A percentile compares a stretch with the other conserved stretches of the same genome.
Evolutionary conservation across 495 filamentous ascomycete species (phyloP).

Genomic region (Podospora pseudopauciseta): DNA sequence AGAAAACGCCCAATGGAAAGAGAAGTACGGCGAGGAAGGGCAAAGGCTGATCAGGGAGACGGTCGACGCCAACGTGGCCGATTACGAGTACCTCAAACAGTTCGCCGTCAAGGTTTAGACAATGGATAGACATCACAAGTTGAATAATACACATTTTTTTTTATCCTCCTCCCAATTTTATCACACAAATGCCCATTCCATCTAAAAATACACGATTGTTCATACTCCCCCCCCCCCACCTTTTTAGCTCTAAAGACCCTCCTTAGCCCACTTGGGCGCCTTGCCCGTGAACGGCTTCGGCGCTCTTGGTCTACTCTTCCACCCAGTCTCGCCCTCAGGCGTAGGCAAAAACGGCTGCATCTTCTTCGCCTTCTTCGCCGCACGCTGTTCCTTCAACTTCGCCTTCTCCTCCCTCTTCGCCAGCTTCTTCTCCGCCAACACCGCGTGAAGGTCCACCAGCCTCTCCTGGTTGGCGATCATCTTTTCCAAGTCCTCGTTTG

Average conservation of each 20-base stretch:
- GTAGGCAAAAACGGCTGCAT: neutral
- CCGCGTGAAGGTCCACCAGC: neutral
- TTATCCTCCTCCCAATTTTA: neutral
- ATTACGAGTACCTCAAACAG: constrained; percentile 89
- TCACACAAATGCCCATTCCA: neutral
- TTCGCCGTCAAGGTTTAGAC: constrained; percentile 60
- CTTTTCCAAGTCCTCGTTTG: constrained; percentile 1
- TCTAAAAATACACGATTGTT: neutral
- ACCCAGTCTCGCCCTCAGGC: neutral
- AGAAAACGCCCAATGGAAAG: constrained; percentile 73
- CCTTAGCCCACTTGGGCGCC: neutral
- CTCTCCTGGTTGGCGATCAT: constrained; percentile 17
- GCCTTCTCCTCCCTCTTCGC: neutral
- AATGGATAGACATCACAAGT: neutral
- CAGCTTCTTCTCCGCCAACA: neutral
- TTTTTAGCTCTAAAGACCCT: neutral
- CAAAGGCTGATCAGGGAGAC: constrained; percentile 70
- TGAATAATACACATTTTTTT: neutral
- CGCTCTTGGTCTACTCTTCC: neutral
- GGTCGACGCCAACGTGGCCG: constrained; percentile 72
- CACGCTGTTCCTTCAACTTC: neutral
- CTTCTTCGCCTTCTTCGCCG: neutral
- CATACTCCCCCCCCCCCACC: neutral
- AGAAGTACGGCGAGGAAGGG: constrained; percentile 76
- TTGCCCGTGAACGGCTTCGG: neutral